Evolutionary conservation across 2,329 filamentous ascomycete species (phyloP), one percentile per base, ranked within the genome.

Genomic region (Neofusicoccum ribis): DNA sequence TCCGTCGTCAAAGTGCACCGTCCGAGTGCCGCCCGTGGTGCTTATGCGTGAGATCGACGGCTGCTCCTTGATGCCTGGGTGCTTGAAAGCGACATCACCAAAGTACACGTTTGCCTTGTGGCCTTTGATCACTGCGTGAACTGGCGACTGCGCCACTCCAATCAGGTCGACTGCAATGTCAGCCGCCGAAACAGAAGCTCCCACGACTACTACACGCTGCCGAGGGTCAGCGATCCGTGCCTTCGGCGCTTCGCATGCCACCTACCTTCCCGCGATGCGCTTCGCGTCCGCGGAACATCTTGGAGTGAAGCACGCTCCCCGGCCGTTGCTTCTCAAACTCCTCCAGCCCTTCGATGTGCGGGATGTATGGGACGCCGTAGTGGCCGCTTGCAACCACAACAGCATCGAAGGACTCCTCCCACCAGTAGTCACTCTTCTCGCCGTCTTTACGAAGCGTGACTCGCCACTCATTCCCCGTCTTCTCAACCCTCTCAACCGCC

Each of bases 181-280:
- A 34, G 86, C 83, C 0, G 85, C 87, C 0, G 87, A 90, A 3
- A 89, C 87, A 0, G 85, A 88, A 0, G 85, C 87, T 3, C 88
- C 88, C 1, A 90, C 85, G 0, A 88, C 82, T 0, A 90, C 78
- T 0, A 89, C 84, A 66, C 78, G 81, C 85, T 88, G 56, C 3
- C 20, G 12, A 7, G 7, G n/a, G n/a, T 54, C n/a, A 51, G 59
- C 46, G 15, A 12, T 2, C 14, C 7, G 46, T 41, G 9, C 6
- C 17, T 20, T 27, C 12, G 36, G 9, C 7, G 12, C 7, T 7
- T 6, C 12, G 31, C 20, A 34, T 31, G 27, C 27, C 37, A 50
- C 59, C 14, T 12, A 62, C 59, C 52, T 51, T 58, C 9, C 64
- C 78, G 31, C 69, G 71, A 69, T 80, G 86, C 5, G 73, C 69